Base-by-base conservation (phyloP, 2,329 filamentous ascomycete species). In the Fusarium citri region DNA sequence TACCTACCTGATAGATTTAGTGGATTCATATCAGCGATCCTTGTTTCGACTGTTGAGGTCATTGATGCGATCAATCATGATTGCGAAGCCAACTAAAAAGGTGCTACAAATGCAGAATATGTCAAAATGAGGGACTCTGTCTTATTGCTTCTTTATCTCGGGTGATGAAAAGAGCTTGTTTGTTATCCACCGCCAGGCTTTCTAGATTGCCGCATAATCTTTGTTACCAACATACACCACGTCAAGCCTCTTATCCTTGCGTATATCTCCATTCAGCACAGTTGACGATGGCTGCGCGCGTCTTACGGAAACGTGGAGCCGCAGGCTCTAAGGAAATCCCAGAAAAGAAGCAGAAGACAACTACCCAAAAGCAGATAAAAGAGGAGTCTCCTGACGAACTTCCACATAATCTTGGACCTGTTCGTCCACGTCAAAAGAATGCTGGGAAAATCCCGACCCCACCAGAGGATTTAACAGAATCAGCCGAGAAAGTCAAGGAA, bases 11-110 rank as follows among this genome's bases (percentile, higher is more conserved):
- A n/a, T n/a, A n/a, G 34, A 28, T n/a, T 26, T 25, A 42, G 45
- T 50, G 42, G 62, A 55, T 58, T 26, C 26, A 20, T 30, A 50
- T 45, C 45, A 55, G 68, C 68, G 68, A 71, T 71, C 68, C 41
- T 57, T 51, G 65, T 31, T 47, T 55, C 43, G 51, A 71, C 56
- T 71, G 50, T 66, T 69, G 68, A 66, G 69, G 69, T 71, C 69
- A 71, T 71, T 66, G 69, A 71, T 31, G 23, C 16, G 41, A 60
- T 50, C 40, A 59, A 40, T 40, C 40, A 56, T 64, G 55, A 37
- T 49, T 12, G 11, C 26, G 45, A 48, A 42, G 37, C 26, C 23
- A 20, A 51, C 16, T 34, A 45, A 37, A 61, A 40, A 34, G 30
- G 23, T 46, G 47, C 20, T 26, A 20, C 9, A 14, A 37, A 20